Percentiles rank a stretch among this genome's conserved stretches.
These are phyloP conservation scores for Crithidia acanthocephali DNA, from an alignment of 208 protist species.

Conservation along the genomic window DNA sequence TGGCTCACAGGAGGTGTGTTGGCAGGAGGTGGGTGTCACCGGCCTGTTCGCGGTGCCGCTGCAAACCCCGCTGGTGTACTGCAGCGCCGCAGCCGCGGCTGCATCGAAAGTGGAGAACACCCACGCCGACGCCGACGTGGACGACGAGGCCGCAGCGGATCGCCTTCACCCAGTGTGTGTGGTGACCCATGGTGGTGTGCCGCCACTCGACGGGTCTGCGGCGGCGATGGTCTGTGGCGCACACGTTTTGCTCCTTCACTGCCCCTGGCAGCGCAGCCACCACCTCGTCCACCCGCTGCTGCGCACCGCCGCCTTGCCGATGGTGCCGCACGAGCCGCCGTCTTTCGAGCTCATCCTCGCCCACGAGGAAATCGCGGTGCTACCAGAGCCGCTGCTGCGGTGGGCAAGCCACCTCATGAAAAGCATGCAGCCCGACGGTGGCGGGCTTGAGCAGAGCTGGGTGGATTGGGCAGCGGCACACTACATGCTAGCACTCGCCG, in stretches of 20 bases:
- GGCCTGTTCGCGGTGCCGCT: conserved; percentile 61
- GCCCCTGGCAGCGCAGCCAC: conserved; percentile 40
- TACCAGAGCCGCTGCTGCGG: conserved; percentile 35
- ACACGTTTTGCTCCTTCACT: conserved; percentile 54
- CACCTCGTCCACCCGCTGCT: conserved; percentile 65
- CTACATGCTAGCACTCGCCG: conserved; percentile 78
- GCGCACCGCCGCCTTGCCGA: conserved; percentile 23
- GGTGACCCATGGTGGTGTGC: no score
- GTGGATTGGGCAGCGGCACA: conserved; percentile 50
- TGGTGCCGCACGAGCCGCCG: conserved; percentile 29
- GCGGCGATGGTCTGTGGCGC: neutral
- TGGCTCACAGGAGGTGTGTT: conserved; percentile 37
- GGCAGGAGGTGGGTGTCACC: conserved; percentile 69
- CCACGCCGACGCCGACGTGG: neutral
- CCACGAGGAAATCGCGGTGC: conserved; percentile 36
- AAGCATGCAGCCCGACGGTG: conserved; percentile 30
- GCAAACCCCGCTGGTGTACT: conserved; percentile 42
- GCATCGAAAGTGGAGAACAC: no score
- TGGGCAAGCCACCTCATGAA: conserved; percentile 32
- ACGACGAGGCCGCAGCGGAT: neutral
- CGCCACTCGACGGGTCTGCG: neutral
- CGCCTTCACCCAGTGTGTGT: conserved; percentile 27
- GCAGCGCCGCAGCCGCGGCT: no score
- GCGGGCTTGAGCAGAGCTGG: conserved; percentile 39
- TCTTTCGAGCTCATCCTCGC: conserved; percentile 35